Conservation (phyloP, 176 grass and related monocot genomes). For the Avena sativa region DNA sequence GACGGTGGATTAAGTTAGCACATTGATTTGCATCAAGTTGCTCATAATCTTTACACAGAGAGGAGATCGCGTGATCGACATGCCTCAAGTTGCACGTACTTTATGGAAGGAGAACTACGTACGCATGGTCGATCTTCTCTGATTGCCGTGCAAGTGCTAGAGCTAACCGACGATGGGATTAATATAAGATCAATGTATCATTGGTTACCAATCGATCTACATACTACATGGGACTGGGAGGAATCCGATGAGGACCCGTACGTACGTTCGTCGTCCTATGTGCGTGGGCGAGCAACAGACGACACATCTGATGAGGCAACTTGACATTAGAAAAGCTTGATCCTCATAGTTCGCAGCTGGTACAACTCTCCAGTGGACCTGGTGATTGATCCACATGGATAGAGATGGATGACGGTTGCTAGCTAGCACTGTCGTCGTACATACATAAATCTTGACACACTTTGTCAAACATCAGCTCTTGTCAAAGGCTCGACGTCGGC, state of each 20-base stretch:
- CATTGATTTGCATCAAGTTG: not conserved
- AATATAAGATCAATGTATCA: not conserved
- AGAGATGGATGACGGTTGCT: not conserved
- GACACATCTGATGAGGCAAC: slow-evolving; percentile 36
- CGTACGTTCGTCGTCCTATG: not conserved
- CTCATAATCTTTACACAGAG: not conserved
- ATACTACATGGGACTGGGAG: not conserved
- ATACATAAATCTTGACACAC: not conserved
- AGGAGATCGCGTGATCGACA: not conserved
- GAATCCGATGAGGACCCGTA: not conserved
- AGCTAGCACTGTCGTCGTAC: too few relatives aligned
- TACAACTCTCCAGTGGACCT: not conserved
- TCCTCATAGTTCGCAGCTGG: not conserved
- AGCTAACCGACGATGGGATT: slow-evolving; percentile 6
- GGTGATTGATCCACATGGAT: not conserved
- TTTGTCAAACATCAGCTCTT: not conserved
- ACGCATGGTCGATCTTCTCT: not conserved
- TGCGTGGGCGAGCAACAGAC: slow-evolving; percentile 40
- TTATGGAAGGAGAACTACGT: not conserved
- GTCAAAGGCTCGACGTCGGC: not conserved
- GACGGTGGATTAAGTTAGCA: not conserved
- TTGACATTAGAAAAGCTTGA: not conserved
- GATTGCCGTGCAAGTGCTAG: not conserved
- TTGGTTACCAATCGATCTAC: not conserved
- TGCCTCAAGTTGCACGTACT: not conserved